Conservation (phyloP, 805 yeast species). For the Starmerella vaccinii region DNA sequence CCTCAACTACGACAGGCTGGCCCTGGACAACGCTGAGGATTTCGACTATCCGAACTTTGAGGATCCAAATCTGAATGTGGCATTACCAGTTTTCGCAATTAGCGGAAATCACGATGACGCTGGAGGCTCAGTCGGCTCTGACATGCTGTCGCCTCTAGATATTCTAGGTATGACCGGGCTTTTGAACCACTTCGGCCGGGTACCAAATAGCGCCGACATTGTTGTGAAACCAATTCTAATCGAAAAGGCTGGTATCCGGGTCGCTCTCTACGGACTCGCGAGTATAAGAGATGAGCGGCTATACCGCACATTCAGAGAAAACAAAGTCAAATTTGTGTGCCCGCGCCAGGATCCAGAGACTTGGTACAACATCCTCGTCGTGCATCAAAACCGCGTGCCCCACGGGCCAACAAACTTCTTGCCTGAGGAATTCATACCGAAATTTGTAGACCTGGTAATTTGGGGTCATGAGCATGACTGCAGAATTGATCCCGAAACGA, state of each 20-base stretch:
- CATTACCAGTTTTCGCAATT: conserved; percentile 84
- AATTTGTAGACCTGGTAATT: conserved; percentile 66
- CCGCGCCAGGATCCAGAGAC: conserved; percentile 50
- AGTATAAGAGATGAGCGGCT: conserved; percentile 83
- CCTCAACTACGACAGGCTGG: conserved; percentile 60
- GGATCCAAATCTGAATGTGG: conserved; percentile 80
- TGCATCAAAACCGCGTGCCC: conserved; percentile 80
- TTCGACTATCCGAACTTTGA: conserved; percentile 70
- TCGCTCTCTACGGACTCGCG: conserved; percentile 83
- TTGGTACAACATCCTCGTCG: conserved; percentile 78
- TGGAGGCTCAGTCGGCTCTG: conserved; percentile 47
- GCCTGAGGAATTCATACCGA: conserved; percentile 77
- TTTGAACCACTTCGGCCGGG: conserved; percentile 81
- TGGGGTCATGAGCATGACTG: conserved; percentile 99
- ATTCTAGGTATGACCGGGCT: conserved; percentile 70
- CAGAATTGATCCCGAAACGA: conserved; percentile 50
- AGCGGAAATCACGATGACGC: conserved; percentile 97
- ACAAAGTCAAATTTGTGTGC: conserved; percentile 64
- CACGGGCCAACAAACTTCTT: conserved; percentile 66
- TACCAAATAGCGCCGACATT: conserved; percentile 63
- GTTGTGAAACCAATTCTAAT: conserved; percentile 65
- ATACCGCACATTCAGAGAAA: conserved; percentile 69
- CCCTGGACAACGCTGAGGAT: conserved; percentile 46
- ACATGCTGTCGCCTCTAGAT: conserved; percentile 75
- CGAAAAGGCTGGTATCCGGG: conserved; percentile 68